phyloP scores from a whole-genome alignment of 805 yeast species.

The Sporopachydermia lactativora region DNA sequence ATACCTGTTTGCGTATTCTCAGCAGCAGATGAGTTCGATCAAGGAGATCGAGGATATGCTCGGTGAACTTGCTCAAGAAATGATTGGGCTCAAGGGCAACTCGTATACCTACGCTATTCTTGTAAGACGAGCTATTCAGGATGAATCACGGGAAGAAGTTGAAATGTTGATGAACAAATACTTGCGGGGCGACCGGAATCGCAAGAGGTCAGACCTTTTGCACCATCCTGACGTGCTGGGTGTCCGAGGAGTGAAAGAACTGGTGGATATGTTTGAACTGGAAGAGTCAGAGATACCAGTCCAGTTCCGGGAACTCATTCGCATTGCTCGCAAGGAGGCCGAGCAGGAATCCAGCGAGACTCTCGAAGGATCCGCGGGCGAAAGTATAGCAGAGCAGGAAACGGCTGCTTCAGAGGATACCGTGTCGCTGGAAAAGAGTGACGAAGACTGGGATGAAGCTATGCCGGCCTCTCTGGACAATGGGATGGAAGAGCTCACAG shows the following conservation, averaged over 20 bases:
- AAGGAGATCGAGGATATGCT: slow-evolving; percentile 31
- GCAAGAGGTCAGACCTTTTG: slow-evolving; percentile 20
- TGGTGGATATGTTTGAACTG: slow-evolving; percentile 19
- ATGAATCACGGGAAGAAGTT: slow-evolving; percentile 3
- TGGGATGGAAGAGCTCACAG: slow-evolving; percentile 33
- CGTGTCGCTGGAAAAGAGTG: slow-evolving; percentile 35
- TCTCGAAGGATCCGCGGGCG: background rate
- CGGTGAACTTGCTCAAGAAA: slow-evolving; percentile 17
- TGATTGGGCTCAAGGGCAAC: slow-evolving; percentile 27
- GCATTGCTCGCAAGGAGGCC: slow-evolving; percentile 5
- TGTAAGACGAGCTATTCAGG: slow-evolving; percentile 28
- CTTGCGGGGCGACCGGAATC: slow-evolving; percentile 11
- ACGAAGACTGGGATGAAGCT: background rate
- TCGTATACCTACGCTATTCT: slow-evolving; percentile 49
- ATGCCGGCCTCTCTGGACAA: slow-evolving; percentile 10
- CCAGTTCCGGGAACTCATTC: slow-evolving; percentile 12
- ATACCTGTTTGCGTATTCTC: slow-evolving; percentile 33
- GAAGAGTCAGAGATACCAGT: slow-evolving; percentile 16
- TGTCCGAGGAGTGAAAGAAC: slow-evolving; percentile 25
- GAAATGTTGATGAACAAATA: slow-evolving; percentile 8
- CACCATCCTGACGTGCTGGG: slow-evolving; percentile 40
- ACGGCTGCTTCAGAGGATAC: slow-evolving; percentile 12
- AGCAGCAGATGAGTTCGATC: slow-evolving; percentile 25
- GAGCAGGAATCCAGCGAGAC: slow-evolving; percentile 1
- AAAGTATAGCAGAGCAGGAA: slow-evolving; percentile 2